Evolutionary conservation across 148 eudicot genomes (phyloP), one percentile per base, ranked within the genome.

Genomic region (Selenicereus undatus): DNA sequence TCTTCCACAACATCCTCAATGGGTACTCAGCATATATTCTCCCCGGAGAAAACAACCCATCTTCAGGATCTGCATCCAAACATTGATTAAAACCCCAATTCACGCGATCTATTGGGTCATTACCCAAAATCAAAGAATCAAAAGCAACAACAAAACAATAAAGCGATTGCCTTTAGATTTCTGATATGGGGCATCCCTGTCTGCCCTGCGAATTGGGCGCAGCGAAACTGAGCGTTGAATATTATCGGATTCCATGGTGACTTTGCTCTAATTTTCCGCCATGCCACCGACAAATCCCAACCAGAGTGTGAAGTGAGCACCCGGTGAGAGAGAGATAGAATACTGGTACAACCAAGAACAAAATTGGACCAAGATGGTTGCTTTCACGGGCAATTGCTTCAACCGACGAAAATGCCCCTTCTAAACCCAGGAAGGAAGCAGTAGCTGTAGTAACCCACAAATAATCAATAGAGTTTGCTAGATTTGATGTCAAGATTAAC

Each of bases 1-100:
- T 94, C 83, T 88, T 94, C 99, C 99, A 96, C 32, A 90, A 83
- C 56, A 90, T 79, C 87, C 79, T 92, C 87, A 91, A 30, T 5
- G 95, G 83, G 76, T 83, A 87, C 17, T 93, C 97, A 21, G 85
- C 84, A 21, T 90, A 79, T 30, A 83, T 66, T 83, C 84, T 94
- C 78, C 86, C 91, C 0, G 83, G 80, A 35, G 86, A 81, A 80
- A 87, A 82, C 21, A 87, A 77, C 75, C 87, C 87, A 54, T 78
- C 84, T 78, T 80, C 90, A 75, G 77, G 48, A 84, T 78, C 91
- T 92, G 83, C 88, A 92, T 32, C 79, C 69, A 68, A 76, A 86
- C 78, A 56, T 75, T 43, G 29, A 8, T 48, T 48, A 48, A 56
- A 18, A 18, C 60, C 62, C 12, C 21, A 27, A 13, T 10, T 69